phyloP scores from a whole-genome alignment of 2,329 filamentous ascomycete species.

The Cadophora sp. region DNA sequence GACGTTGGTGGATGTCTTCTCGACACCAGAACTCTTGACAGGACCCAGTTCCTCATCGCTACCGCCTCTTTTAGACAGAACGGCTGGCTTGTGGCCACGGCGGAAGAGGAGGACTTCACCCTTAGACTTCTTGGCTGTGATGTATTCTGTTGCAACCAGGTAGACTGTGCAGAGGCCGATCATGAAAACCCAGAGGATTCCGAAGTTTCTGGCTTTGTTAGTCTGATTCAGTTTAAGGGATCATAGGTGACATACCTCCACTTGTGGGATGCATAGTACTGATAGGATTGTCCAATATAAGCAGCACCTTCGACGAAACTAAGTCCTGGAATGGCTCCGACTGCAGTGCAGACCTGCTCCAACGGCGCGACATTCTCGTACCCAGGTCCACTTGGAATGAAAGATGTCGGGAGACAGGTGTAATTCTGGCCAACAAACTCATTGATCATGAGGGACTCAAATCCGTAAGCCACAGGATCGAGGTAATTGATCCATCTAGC shows the following conservation, averaged over 20 bases:
- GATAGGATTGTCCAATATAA: slow-evolving; percentile 61
- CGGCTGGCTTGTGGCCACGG: slow-evolving; percentile 60
- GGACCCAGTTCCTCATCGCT: slow-evolving; percentile 31
- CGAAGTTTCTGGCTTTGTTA: slow-evolving; percentile 60
- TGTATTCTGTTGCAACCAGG: slow-evolving; percentile 68
- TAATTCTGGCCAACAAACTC: slow-evolving; percentile 63
- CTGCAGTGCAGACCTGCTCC: slow-evolving; percentile 58
- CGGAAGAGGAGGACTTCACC: slow-evolving; percentile 80
- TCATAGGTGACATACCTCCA: slow-evolving; percentile 57
- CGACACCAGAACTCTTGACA: slow-evolving; percentile 15
- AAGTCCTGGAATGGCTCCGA: slow-evolving; percentile 63
- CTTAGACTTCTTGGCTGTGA: slow-evolving; percentile 72
- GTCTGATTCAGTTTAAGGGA: not conserved
- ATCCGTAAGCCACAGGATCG: slow-evolving; percentile 71
- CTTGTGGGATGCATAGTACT: slow-evolving; percentile 63
- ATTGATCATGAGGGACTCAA: slow-evolving; percentile 83
- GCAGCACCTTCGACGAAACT: slow-evolving; percentile 60
- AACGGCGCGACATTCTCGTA: slow-evolving; percentile 28
- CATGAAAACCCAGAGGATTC: slow-evolving; percentile 70
- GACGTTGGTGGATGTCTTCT: slow-evolving; percentile 29
- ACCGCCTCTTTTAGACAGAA: slow-evolving; percentile 25
- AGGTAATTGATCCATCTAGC: slow-evolving; percentile 80
- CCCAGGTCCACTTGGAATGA: slow-evolving; percentile 35
- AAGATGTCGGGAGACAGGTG: slow-evolving; percentile 29
- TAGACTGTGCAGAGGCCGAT: slow-evolving; percentile 67